Evolutionary conservation across 2,329 filamentous ascomycete genomes (phyloP), one percentile per base, ranked within the genome.

Genomic region (Sarocladium oryzae): DNA sequence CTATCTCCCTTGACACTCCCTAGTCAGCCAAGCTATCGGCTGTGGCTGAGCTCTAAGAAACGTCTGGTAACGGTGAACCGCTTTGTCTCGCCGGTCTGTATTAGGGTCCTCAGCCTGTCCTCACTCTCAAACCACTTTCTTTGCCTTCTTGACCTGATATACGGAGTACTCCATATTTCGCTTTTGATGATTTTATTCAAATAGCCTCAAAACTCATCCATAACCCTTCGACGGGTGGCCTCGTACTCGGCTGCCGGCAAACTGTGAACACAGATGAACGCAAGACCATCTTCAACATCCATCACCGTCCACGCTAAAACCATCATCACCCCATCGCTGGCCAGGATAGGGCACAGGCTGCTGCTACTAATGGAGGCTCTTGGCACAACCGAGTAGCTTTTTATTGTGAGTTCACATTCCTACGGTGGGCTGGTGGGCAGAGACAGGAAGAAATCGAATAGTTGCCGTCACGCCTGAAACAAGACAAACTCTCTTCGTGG

Each of bases 201-300:
- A n/a, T n/a, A 36, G 33, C 33, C 33, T 36, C 33, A 20, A 40
- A n/a, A n/a, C n/a, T n/a, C n/a, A n/a, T n/a, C n/a, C n/a, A n/a
- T n/a, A n/a, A n/a, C n/a, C n/a, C n/a, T n/a, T n/a, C n/a, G n/a
- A n/a, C n/a, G n/a, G n/a, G n/a, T n/a, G n/a, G n/a, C n/a, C n/a
- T n/a, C n/a, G n/a, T n/a, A n/a, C n/a, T 28, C 40, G 40, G 40
- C 40, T 43, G 10, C 40, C 40, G 40, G 40, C 40, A 43, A 43
- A 3, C 26, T 7, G n/a, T n/a, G n/a, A n/a, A n/a, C n/a, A n/a
- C n/a, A n/a, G n/a, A n/a, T n/a, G n/a, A n/a, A n/a, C n/a, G n/a
- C 23, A 43, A 11, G 36, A 40, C 7, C 16, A 21, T n/a, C n/a
- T 11, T 43, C 4, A 43, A 43, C 21, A 6, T 21, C 36, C 8